Evolutionary conservation across 257 asterid species (phyloP).

Genomic region (Gentiana dahurica): DNA sequence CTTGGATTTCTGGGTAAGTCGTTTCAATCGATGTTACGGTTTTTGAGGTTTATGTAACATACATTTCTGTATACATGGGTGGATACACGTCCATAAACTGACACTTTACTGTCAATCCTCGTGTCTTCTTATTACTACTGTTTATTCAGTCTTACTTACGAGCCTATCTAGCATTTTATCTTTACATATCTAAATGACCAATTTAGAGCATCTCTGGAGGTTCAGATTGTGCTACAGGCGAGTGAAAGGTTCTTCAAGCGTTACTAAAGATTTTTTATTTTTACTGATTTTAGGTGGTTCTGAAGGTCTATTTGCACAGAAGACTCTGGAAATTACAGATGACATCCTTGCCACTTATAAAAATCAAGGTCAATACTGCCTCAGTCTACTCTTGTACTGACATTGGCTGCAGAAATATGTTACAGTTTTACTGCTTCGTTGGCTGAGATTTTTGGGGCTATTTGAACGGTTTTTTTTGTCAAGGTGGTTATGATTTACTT

Average conservation of each 20-base stretch:
- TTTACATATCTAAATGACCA: neutral
- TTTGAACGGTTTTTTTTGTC: constrained; percentile 5
- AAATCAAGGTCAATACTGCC: constrained; percentile 59
- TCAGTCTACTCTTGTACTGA: neutral
- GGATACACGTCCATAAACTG: neutral
- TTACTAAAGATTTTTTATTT: constrained; percentile 4
- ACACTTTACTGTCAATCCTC: too few species aligned
- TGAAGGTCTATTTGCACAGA: constrained; percentile 91
- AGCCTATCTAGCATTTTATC: neutral
- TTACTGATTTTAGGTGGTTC: constrained; percentile 65
- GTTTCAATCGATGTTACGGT: neutral
- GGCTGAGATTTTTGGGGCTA: constrained; percentile 4
- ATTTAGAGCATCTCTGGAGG: neutral
- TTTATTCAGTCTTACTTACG: neutral
- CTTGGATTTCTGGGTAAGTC: constrained; percentile 80
- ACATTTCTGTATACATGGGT: neutral
- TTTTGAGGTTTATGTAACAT: neutral
- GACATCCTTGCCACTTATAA: constrained; percentile 83
- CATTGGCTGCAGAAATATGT: neutral
- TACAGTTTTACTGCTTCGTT: neutral
- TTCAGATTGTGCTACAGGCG: neutral
- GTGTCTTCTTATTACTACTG: neutral
- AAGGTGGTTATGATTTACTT: constrained; percentile 95
- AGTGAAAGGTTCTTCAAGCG: neutral
- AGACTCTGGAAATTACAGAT: constrained; percentile 70